A percentile compares a stretch with the other conserved stretches of the same genome.
Evolutionary conservation across 2,329 filamentous ascomycete species (phyloP).

Genomic region (Aureobasidium sp.): DNA sequence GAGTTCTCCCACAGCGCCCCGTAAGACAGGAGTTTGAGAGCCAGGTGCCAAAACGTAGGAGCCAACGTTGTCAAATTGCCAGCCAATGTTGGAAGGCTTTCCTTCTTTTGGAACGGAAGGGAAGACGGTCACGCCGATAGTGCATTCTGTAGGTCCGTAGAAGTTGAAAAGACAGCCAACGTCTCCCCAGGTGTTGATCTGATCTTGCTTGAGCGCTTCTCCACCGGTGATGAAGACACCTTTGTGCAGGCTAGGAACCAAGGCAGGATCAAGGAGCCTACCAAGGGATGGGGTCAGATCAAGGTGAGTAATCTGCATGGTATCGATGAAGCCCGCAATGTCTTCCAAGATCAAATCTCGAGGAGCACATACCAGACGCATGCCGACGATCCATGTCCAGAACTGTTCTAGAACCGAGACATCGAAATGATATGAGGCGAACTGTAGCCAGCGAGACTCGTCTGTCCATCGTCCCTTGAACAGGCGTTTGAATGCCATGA

Average conservation of each 20-base stretch:
- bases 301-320: slow-evolving; percentile 74
- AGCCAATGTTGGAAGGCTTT: slow-evolving; percentile 79
- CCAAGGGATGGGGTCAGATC: slow-evolving; percentile 86
- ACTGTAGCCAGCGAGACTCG: slow-evolving; percentile 77
- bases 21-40: slow-evolving; percentile 62
- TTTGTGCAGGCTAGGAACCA: slow-evolving; percentile 68
- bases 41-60: slow-evolving; percentile 66
- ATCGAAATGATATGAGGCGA: slow-evolving; percentile 91
- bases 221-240: slow-evolving; percentile 93
- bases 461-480: slow-evolving; percentile 67
- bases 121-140: slow-evolving; percentile 86
- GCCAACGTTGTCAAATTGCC: slow-evolving; percentile 80
- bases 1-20: slow-evolving; percentile 76
- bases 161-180: slow-evolving; percentile 81
- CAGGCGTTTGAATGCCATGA: slow-evolving; percentile 74
- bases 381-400: slow-evolving; percentile 90
- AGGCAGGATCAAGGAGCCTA: slow-evolving; percentile 65
- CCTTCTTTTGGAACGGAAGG: slow-evolving; percentile 70
- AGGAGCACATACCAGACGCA: slow-evolving; percentile 72
- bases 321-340: slow-evolving; percentile 61
- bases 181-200: slow-evolving; percentile 76
- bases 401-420: slow-evolving; percentile 91
- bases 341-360: slow-evolving; percentile 82
- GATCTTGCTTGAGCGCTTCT: slow-evolving; percentile 80
- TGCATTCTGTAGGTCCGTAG: slow-evolving; percentile 83